A percentile compares a stretch with the other conserved stretches of the same genome.
These are phyloP conservation scores for Xylaria acuta DNA, from an alignment of 495 filamentous ascomycete species.

Conservation along the genomic window DNA sequence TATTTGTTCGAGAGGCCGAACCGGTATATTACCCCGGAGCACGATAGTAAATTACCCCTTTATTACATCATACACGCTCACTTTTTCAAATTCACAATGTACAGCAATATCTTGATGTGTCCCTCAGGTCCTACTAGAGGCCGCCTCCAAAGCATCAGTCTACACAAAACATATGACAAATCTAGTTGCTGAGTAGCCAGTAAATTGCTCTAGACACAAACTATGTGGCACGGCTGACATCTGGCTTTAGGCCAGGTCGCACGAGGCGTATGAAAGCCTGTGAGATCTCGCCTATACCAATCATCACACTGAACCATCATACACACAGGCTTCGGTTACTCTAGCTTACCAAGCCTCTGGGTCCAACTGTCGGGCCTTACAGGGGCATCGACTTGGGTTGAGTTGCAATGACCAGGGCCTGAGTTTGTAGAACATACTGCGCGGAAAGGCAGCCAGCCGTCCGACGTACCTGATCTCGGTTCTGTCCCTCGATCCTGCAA, in stretches of 20 bases:
- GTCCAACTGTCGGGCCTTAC: conserved; percentile 20
- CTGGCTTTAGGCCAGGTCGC: conserved; percentile 12
- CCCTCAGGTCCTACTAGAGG: background rate
- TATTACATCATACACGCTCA: background rate
- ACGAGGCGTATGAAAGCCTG: conserved; percentile 10
- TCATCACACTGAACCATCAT: background rate
- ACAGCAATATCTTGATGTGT: background rate
- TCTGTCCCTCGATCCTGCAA: conserved; percentile 46
- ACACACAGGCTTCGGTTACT: conserved; percentile 23
- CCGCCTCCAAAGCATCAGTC: conserved; percentile 2
- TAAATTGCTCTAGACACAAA: conserved; percentile 1
- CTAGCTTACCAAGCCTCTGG: conserved; percentile 26
- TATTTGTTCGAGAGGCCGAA: background rate
- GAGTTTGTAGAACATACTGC: conserved; percentile 21
- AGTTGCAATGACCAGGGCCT: conserved; percentile 7
- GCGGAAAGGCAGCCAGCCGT: conserved; percentile 41
- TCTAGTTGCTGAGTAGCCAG: background rate
- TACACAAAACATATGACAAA: conserved; percentile 18
- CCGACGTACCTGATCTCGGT: conserved; percentile 44
- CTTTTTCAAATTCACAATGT: background rate
- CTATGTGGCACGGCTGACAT: conserved; percentile 19
- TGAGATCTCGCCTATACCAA: conserved; percentile 23
- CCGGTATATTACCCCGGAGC: background rate
- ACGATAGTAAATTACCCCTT: background rate
- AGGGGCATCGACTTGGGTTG: conserved; percentile 3